Evolutionary conservation across 805 yeast genomes (phyloP).

Genomic region (Ogataea siamensis): DNA sequence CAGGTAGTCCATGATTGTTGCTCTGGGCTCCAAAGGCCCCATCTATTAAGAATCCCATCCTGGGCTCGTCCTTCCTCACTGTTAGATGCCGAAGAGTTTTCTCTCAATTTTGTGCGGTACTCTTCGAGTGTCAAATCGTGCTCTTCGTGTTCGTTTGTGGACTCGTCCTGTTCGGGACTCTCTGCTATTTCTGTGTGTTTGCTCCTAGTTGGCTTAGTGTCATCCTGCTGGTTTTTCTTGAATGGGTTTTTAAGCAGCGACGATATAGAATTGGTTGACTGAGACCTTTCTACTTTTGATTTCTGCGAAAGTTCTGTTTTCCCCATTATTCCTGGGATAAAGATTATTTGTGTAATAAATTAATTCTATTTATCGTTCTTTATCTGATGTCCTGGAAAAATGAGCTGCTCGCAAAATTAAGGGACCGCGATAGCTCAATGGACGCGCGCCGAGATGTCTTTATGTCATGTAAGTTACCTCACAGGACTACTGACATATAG

Average conservation of each 20-base stretch:
- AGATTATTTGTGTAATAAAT: not conserved
- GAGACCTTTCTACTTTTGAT: slow-evolving; percentile 17
- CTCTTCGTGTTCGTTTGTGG: slow-evolving; percentile 1
- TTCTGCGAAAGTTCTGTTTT: slow-evolving; percentile 4
- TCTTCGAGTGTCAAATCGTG: slow-evolving; percentile 27
- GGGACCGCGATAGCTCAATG: slow-evolving; percentile 20
- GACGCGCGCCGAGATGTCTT: slow-evolving; percentile 15
- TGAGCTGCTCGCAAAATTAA: slow-evolving; percentile 19
- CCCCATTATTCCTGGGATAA: slow-evolving; percentile 7
- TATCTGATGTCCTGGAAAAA: slow-evolving; percentile 21
- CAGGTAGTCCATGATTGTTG: slow-evolving; percentile 13
- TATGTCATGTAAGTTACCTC: slow-evolving; percentile 23
- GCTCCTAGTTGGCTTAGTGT: not conserved
- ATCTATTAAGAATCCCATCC: slow-evolving; percentile 5
- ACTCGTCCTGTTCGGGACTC: slow-evolving; percentile 3
- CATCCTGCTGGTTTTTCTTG: slow-evolving; percentile 10
- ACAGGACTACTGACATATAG: slow-evolving; percentile 14
- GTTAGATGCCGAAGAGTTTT: slow-evolving; percentile 5
- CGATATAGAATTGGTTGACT: slow-evolving; percentile 22
- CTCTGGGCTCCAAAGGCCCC: slow-evolving; percentile 4
- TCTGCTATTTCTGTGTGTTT: not conserved
- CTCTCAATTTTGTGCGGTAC: slow-evolving; percentile 25
- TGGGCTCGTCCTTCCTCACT: not conserved
- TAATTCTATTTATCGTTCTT: slow-evolving; percentile 1
- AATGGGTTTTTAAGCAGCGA: slow-evolving; percentile 24